These are phyloP conservation scores for Talaromyces sp. DNA, from an alignment of 2,329 filamentous ascomycete genomes.

Conservation along the genomic window DNA sequence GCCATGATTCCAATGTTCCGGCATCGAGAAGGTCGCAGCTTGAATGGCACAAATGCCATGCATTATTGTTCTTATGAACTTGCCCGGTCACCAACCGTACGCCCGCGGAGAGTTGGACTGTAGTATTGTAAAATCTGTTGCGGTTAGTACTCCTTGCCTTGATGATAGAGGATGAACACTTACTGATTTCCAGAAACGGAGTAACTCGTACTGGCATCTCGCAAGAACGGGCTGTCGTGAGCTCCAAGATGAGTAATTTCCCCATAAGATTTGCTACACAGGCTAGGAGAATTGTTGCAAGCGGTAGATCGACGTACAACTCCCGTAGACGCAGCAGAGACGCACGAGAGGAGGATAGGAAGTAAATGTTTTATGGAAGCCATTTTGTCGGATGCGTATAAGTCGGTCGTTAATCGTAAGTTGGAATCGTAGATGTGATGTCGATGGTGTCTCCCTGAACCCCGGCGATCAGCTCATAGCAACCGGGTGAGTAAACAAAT, in stretches of 20 bases:
- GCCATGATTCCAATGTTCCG: slow-evolving; percentile 62
- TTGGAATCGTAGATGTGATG: not conserved
- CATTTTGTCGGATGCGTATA: slow-evolving; percentile 24
- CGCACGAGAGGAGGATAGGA: slow-evolving; percentile 29
- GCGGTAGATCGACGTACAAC: slow-evolving; percentile 41
- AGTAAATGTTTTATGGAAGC: slow-evolving; percentile 27
- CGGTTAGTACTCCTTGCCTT: not conserved
- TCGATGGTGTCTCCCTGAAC: not conserved
- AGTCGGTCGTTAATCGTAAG: not conserved
- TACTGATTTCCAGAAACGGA: slow-evolving; percentile 68
- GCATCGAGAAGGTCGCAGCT: slow-evolving; percentile 65
- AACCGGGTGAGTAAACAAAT: slow-evolving; percentile 11
- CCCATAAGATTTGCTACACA: slow-evolving; percentile 69
- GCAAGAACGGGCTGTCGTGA: slow-evolving; percentile 69
- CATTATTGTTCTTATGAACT: slow-evolving; percentile 59
- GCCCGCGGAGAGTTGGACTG: slow-evolving; percentile 65
- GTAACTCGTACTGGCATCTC: slow-evolving; percentile 59
- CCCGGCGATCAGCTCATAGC: not conserved
- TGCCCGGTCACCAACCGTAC: slow-evolving; percentile 69
- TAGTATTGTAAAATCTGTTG: slow-evolving; percentile 60
- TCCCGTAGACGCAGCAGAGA: slow-evolving; percentile 27
- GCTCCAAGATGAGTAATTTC: slow-evolving; percentile 74
- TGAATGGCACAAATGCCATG: slow-evolving; percentile 67
- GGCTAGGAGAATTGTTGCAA: slow-evolving; percentile 76
- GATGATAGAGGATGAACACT: slow-evolving; percentile 15